Conservation (phyloP, 805 yeast genomes). For the Yarrowia bubula region DNA sequence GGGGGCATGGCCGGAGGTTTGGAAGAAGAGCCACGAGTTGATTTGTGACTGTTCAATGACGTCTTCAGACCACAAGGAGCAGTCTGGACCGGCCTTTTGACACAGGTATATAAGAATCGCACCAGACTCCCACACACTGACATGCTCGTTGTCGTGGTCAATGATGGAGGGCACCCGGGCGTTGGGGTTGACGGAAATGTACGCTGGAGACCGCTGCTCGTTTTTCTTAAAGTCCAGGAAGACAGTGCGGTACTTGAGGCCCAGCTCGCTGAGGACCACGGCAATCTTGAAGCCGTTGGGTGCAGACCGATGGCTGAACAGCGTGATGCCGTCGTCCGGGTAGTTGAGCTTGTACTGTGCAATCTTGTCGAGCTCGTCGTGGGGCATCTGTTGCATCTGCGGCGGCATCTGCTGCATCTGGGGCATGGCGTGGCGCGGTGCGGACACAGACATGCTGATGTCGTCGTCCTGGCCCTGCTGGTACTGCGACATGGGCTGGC, state of each 20-base stretch:
- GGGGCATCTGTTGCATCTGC: slow-evolving; percentile 7
- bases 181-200: slow-evolving; percentile 90
- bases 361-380: slow-evolving; percentile 23
- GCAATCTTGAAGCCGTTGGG: slow-evolving; percentile 97
- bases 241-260: slow-evolving; percentile 73
- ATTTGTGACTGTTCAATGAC: slow-evolving; percentile 79
- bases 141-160: slow-evolving; percentile 78
- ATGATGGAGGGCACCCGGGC: slow-evolving; percentile 94
- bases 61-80: slow-evolving; percentile 78
- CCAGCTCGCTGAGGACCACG: slow-evolving; percentile 79
- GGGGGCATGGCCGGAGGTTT: slow-evolving; percentile 97
- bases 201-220: slow-evolving; percentile 91
- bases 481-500: neutral
- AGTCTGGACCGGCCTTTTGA: slow-evolving; percentile 55
- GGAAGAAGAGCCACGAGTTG: slow-evolving; percentile 87
- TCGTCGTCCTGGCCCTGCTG: slow-evolving; percentile 17
- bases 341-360: slow-evolving; percentile 70
- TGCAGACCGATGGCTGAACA: slow-evolving; percentile 78
- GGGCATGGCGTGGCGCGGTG: slow-evolving; percentile 3
- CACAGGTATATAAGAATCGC: slow-evolving; percentile 83
- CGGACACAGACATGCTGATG: slow-evolving; percentile 24
- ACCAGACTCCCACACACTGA: slow-evolving; percentile 92
- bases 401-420: slow-evolving; percentile 1
- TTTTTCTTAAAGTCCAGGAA: slow-evolving; percentile 82
- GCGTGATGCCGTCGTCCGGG: slow-evolving; percentile 78